Percentiles rank a stretch among this genome's conserved stretches.
Evolutionary conservation across 805 yeast genomes (phyloP).

Genomic region (Maudiozyma barnettii): DNA sequence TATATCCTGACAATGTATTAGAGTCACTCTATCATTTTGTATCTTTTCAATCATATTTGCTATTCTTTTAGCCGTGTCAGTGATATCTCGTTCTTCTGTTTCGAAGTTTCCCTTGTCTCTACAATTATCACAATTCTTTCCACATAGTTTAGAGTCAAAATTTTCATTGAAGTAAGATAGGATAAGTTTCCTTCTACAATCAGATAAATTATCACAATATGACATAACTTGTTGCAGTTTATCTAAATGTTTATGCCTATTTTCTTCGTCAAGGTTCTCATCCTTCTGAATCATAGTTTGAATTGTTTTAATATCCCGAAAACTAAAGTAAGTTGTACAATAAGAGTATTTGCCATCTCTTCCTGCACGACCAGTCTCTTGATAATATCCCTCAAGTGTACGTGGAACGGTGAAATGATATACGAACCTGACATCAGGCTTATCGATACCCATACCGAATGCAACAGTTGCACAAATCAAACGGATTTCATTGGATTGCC

Average conservation of each 20-base stretch:
- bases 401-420: constrained; percentile 84
- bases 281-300: constrained; percentile 75
- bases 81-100: constrained; percentile 56
- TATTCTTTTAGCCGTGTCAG: constrained; percentile 51
- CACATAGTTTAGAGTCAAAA: constrained; percentile 60
- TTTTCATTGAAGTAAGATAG: constrained; percentile 83
- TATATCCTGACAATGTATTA: constrained; percentile 74
- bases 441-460: constrained; percentile 99
- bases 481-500: constrained; percentile 70
- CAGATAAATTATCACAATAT: constrained; percentile 86
- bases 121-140: constrained; percentile 82
- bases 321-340: constrained; percentile 75
- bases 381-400: constrained; percentile 92
- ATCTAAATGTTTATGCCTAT: constrained; percentile 68
- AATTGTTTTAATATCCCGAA: constrained; percentile 68
- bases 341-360: constrained; percentile 82
- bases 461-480: constrained; percentile 97
- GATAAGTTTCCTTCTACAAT: constrained; percentile 85
- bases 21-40: constrained; percentile 56
- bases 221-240: constrained; percentile 78
- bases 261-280: constrained; percentile 49
- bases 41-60: constrained; percentile 48
- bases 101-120: constrained; percentile 34
- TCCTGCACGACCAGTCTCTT: constrained; percentile 98
- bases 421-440: constrained; percentile 90